Evolutionary conservation across 1,139 yeast species (phyloP).

Genomic region (Zygosaccharomyces pseudobailii): DNA sequence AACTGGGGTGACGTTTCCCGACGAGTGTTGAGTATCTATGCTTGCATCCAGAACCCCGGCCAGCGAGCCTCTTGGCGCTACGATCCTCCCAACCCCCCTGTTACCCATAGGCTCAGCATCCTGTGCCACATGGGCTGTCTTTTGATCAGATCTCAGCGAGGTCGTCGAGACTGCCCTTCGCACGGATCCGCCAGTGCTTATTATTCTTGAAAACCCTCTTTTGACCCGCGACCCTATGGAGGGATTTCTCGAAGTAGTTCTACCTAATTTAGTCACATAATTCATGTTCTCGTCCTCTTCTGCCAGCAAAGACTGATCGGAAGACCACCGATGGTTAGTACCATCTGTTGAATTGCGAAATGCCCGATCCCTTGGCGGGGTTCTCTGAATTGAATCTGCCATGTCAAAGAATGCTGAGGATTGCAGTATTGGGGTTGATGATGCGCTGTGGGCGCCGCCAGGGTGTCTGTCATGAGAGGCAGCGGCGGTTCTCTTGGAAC

Average conservation of each 20-base stretch:
- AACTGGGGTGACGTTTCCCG: slow-evolving; percentile 9
- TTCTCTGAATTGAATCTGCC: slow-evolving; percentile 5
- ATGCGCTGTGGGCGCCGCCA: slow-evolving; percentile 8
- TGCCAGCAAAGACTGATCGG: not conserved
- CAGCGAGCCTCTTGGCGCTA: slow-evolving; percentile 3
- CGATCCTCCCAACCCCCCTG: not conserved
- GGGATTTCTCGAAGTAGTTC: slow-evolving; percentile 15
- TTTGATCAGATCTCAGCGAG: slow-evolving; percentile 4
- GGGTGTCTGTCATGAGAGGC: not conserved
- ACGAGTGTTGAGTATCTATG: not conserved
- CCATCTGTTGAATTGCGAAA: not conserved
- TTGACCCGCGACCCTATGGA: slow-evolving; percentile 29
- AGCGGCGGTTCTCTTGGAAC: slow-evolving; percentile 18
- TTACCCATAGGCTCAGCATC: not conserved
- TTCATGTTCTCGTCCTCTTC: slow-evolving; percentile 8
- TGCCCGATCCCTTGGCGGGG: slow-evolving; percentile 6
- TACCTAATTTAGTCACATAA: slow-evolving; percentile 12
- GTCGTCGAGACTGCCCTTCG: slow-evolving; percentile 13
- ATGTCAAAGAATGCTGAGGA: slow-evolving; percentile 9
- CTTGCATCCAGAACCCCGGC: slow-evolving; percentile 5
- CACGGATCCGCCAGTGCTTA: slow-evolving; percentile 20
- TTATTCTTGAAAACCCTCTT: slow-evolving; percentile 27
- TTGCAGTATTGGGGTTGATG: slow-evolving; percentile 12
- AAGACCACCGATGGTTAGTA: not conserved
- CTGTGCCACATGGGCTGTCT: not conserved